Percentiles rank a stretch among this genome's conserved stretches.
Evolutionary conservation across 495 filamentous ascomycete genomes (phyloP).

Genomic region (Halenospora varia): DNA sequence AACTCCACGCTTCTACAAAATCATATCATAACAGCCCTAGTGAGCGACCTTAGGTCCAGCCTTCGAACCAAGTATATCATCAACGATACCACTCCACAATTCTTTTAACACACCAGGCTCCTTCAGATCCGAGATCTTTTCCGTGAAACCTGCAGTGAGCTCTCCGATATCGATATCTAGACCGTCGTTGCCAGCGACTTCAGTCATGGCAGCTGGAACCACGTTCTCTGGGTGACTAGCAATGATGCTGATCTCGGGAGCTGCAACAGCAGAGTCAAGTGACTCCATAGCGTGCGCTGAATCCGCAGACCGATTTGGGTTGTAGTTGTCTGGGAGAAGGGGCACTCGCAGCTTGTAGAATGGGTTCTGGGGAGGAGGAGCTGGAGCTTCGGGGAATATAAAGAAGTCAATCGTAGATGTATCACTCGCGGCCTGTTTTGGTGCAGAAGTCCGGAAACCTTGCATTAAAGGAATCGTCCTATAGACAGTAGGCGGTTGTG

Average conservation of each 20-base stretch:
- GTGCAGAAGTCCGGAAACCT: conserved; percentile 22
- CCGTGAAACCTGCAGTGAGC: conserved; percentile 13
- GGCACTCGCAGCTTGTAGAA: conserved; percentile 27
- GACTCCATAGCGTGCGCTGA: conserved; percentile 17
- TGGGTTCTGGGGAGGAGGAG: conserved; percentile 16
- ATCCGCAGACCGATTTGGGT: conserved; percentile 19
- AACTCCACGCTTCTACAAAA: conserved; percentile 2
- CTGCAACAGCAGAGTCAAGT: conserved; percentile 18
- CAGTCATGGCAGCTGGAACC: conserved; percentile 18
- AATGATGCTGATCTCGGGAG: conserved; percentile 22
- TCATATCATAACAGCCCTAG: conserved; percentile 8
- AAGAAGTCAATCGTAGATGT: conserved; percentile 25
- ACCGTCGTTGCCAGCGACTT: conserved; percentile 26
- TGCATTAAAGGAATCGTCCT: conserved; percentile 24
- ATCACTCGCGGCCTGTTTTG: conserved; percentile 17
- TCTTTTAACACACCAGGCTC: conserved; percentile 20
- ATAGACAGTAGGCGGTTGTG: neutral
- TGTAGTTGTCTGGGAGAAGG: conserved; percentile 29
- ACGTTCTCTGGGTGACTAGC: conserved; percentile 23
- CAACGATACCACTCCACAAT: conserved; percentile 23
- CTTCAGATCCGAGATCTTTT: neutral
- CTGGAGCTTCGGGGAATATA: conserved; percentile 19
- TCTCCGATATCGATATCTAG: conserved; percentile 20
- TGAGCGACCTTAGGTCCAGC: conserved; percentile 2
- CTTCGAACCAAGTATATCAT: conserved; percentile 25